Evolutionary conservation across 169 alveolate species (phyloP).

Genomic region (Plasmodium malariae): DNA sequence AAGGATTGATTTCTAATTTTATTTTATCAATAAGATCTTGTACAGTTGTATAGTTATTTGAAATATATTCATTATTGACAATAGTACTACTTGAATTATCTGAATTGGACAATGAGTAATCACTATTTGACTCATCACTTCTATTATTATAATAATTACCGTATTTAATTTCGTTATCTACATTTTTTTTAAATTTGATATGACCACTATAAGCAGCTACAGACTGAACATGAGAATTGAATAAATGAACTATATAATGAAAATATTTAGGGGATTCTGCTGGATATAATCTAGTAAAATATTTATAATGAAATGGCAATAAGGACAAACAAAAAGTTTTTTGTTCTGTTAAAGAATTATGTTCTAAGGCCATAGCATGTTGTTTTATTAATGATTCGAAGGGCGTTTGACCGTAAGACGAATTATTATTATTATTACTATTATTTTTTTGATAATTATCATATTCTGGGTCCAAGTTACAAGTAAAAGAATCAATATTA

Average conservation of each 20-base stretch:
- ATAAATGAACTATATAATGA: constrained; percentile 60
- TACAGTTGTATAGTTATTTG: constrained; percentile 67
- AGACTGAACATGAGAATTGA: constrained; percentile 73
- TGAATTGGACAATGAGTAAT: constrained; percentile 24
- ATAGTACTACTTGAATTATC: constrained; percentile 65
- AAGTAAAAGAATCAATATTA: constrained; percentile 75
- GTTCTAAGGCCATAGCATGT: constrained; percentile 54
- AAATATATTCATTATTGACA: constrained; percentile 17
- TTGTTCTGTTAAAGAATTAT: constrained; percentile 51
- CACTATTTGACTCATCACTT: constrained; percentile 14
- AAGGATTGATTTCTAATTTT: constrained; percentile 74
- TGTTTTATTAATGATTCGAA: constrained; percentile 69
- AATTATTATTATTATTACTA: not conserved
- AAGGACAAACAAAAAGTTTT: constrained; percentile 67
- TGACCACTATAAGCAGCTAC: constrained; percentile 75
- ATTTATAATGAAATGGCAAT: constrained; percentile 77
- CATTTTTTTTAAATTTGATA: constrained; percentile 28
- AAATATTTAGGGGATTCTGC: constrained; percentile 48
- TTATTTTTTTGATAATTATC: constrained; percentile 24
- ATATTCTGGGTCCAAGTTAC: constrained; percentile 17
- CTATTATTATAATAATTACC: not conserved
- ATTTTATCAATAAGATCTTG: constrained; percentile 76
- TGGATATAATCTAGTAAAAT: constrained; percentile 51
- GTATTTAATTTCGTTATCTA: constrained; percentile 3
- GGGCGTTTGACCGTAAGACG: constrained; percentile 30